These are phyloP conservation scores for Penicillium goetzii DNA, from an alignment of 495 filamentous ascomycete species.

Conservation along the genomic window DNA sequence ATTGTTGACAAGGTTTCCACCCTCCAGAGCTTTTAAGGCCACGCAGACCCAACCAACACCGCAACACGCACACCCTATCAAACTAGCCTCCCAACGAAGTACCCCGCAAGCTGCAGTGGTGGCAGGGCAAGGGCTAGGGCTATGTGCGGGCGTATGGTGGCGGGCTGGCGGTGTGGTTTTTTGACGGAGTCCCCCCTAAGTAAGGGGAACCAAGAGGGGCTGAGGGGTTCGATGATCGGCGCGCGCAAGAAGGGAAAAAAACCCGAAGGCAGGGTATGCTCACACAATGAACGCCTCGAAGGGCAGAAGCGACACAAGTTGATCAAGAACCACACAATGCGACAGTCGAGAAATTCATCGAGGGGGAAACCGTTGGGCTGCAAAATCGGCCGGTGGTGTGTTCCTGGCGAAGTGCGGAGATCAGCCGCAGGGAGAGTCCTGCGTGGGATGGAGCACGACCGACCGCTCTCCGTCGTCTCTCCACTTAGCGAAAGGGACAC, in stretches of 20 bases:
- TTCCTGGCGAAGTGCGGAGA: conserved; percentile 38
- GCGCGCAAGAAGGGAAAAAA: conserved; percentile 32
- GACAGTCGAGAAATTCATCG: conserved; percentile 21
- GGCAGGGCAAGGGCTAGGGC: conserved; percentile 10
- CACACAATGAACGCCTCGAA: conserved; percentile 54
- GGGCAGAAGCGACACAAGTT: conserved; percentile 19
- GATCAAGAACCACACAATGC: conserved; percentile 14
- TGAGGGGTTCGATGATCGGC: conserved; percentile 46
- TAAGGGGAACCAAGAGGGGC: conserved; percentile 49
- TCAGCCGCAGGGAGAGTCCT: conserved; percentile 32
- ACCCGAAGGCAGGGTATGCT: conserved; percentile 24
- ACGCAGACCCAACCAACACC: conserved; percentile 10
- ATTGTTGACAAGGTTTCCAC: background rate
- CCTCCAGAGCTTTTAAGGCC: conserved; percentile 1
- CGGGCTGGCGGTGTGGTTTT: conserved; percentile 44
- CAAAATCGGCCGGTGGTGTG: conserved; percentile 21
- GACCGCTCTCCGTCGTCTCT: conserved; percentile 23
- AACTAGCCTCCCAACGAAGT: background rate
- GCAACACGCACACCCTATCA: background rate
- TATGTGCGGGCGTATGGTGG: conserved; percentile 13
- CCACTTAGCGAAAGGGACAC: conserved; percentile 29
- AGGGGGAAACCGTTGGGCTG: conserved; percentile 13
- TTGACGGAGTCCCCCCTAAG: conserved; percentile 30
- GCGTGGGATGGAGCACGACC: conserved; percentile 33
- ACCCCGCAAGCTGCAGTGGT: conserved; percentile 4